phyloP scores from a whole-genome alignment of 768 basidiomycete genomes.

The Lentinula sp. region DNA sequence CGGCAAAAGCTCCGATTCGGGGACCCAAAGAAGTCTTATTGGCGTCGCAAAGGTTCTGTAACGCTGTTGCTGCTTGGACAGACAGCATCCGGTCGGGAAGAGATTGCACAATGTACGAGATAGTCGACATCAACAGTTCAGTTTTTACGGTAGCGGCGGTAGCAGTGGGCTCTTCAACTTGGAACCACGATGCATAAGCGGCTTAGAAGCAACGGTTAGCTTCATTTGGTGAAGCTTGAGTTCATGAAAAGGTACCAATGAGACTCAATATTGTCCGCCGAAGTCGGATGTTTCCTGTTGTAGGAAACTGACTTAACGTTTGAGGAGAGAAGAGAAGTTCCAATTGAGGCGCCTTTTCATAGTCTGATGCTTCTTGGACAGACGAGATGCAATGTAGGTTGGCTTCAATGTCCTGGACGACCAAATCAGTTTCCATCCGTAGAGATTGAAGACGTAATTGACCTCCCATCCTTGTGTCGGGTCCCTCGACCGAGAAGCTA shows the following conservation, averaged over 20 bases:
- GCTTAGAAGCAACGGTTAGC: conserved; percentile 29
- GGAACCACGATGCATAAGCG: conserved; percentile 74
- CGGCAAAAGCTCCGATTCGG: conserved; percentile 80
- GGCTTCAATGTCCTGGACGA: conserved; percentile 72
- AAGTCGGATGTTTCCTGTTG: conserved; percentile 55
- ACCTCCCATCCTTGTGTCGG: conserved; percentile 68
- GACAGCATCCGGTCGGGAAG: conserved; percentile 60
- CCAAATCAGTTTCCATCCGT: not conserved
- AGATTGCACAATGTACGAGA: conserved; percentile 66
- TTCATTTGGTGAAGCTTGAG: not conserved
- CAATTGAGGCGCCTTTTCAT: conserved; percentile 47
- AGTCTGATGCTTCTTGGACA: conserved; percentile 78
- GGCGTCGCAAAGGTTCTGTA: conserved; percentile 85
- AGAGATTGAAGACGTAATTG: conserved; percentile 5
- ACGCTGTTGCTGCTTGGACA: conserved; percentile 70
- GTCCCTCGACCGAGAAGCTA: conserved; percentile 35
- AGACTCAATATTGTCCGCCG: conserved; percentile 69
- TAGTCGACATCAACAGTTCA: conserved; percentile 54
- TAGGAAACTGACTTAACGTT: conserved; percentile 65
- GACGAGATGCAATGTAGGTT: conserved; percentile 82
- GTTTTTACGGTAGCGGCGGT: conserved; percentile 21
- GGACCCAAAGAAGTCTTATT: conserved; percentile 80
- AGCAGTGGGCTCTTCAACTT: conserved; percentile 35
- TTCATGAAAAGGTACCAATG: conserved; percentile 48
- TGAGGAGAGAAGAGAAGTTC: conserved; percentile 64